phyloP scores from a whole-genome alignment of 257 asterid species.

The Mitragyna speciosa region DNA sequence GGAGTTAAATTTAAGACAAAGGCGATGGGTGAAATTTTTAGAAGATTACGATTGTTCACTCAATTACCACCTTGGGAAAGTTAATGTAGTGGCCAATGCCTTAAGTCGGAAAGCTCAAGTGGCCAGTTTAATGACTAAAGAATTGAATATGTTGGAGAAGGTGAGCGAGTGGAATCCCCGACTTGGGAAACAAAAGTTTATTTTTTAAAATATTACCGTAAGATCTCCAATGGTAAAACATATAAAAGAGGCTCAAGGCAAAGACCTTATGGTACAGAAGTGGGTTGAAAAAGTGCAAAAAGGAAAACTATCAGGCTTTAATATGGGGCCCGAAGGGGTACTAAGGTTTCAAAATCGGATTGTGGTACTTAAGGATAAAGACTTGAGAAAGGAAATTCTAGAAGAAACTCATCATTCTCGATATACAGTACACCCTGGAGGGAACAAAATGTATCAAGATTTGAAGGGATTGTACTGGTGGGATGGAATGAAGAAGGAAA shows the following conservation, averaged over 20 bases:
- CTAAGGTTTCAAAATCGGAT: not conserved
- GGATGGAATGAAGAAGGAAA: not conserved
- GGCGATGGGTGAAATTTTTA: not conserved
- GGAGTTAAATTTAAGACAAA: not conserved
- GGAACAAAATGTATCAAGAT: slow-evolving; percentile 7
- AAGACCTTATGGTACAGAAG: not conserved
- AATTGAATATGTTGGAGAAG: not conserved
- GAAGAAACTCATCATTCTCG: not conserved
- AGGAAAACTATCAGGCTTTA: not conserved
- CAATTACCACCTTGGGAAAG: slow-evolving; percentile 10
- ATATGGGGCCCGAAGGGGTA: not conserved
- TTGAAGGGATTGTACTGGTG: not conserved
- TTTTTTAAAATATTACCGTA: not conserved
- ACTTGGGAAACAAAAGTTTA: not conserved
- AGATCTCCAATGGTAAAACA: not conserved
- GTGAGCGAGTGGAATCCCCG: not conserved
- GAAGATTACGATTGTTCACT: not conserved
- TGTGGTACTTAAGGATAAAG: not conserved
- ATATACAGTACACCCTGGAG: no score
- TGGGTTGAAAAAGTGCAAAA: not conserved
- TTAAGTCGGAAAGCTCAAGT: not conserved
- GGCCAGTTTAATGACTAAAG: not conserved
- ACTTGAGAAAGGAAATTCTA: not conserved
- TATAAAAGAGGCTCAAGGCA: not conserved
- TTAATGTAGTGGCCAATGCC: not conserved